A percentile compares a stretch with the other conserved stretches of the same genome.
Evolutionary conservation across 768 basidiomycete species (phyloP).

Genomic region (Leccinum truebloodii): DNA sequence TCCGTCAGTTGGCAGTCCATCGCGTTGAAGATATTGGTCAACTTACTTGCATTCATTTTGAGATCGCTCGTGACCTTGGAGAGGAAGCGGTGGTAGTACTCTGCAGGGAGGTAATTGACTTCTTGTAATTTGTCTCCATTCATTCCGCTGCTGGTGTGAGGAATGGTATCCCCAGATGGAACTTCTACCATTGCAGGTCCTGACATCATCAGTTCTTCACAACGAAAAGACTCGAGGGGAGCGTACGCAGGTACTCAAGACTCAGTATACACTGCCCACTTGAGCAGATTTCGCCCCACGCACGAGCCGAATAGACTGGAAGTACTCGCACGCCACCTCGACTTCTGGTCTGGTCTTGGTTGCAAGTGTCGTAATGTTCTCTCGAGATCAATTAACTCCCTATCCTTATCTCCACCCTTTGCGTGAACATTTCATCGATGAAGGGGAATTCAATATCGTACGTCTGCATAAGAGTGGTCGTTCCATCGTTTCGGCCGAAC

Average conservation of each 20-base stretch:
- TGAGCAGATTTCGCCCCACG: not conserved
- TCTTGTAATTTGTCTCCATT: not conserved
- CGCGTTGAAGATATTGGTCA: conserved; percentile 1
- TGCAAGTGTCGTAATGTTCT: not conserved
- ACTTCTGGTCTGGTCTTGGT: not conserved
- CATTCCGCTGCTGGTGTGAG: not conserved
- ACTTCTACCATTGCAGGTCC: not conserved
- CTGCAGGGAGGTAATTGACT: conserved; percentile 40
- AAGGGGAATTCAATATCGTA: not conserved
- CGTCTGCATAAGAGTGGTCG: not conserved
- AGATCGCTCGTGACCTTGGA: conserved; percentile 56
- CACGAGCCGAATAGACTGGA: not conserved
- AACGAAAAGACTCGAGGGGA: not conserved
- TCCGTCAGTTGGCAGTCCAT: not conserved
- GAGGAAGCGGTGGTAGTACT: conserved; percentile 55
- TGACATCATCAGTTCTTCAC: conserved; percentile 1
- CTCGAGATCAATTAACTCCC: not conserved
- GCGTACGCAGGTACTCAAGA: not conserved
- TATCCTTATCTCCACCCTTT: not conserved
- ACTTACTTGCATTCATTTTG: conserved; percentile 57
- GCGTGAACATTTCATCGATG: not conserved
- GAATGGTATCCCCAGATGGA: not conserved
- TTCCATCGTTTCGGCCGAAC: not conserved
- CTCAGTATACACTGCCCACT: not conserved
- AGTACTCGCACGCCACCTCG: too few species aligned